Percentiles rank a stretch among this genome's conserved stretches.
Evolutionary conservation across 768 basidiomycete genomes (phyloP).

Genomic region (Hericium erinaceus): DNA sequence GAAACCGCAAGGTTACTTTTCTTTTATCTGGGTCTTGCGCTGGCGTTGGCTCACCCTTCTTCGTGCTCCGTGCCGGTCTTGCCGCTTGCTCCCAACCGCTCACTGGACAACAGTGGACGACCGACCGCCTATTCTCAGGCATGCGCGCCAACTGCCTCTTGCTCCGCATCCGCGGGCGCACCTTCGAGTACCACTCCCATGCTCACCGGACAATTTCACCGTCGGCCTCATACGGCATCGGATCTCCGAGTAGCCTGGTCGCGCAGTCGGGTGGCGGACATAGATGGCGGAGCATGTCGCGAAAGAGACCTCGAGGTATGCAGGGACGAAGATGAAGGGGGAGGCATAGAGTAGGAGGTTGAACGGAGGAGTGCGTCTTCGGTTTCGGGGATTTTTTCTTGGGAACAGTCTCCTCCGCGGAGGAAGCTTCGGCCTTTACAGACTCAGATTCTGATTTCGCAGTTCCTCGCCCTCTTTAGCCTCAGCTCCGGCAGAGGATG

Average conservation of each 20-base stretch:
- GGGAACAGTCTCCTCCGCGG: background rate
- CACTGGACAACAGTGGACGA: no score
- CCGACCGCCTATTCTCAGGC: conserved; percentile 12
- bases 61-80: no score
- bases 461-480: background rate
- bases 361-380: conserved; percentile 41
- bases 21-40: no score
- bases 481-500: conserved; percentile 1
- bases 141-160: conserved; percentile 14
- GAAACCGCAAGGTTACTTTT: no score
- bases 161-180: conserved; percentile 45
- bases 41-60: no score
- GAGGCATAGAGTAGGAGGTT: conserved; percentile 78
- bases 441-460: conserved; percentile 9
- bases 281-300: conserved; percentile 86
- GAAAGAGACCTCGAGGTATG: conserved; percentile 82
- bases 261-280: conserved; percentile 91
- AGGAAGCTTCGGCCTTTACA: conserved; percentile 12
- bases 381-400: background rate
- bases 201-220: conserved; percentile 85
- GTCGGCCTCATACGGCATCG: conserved; percentile 92
- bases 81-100: background rate
- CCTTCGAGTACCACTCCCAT: conserved; percentile 91
- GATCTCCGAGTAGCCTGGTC: conserved; percentile 96
- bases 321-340: conserved; percentile 89